Evolutionary conservation across 257 asterid species (phyloP).

Genomic region (Nicotiana paniculata): DNA sequence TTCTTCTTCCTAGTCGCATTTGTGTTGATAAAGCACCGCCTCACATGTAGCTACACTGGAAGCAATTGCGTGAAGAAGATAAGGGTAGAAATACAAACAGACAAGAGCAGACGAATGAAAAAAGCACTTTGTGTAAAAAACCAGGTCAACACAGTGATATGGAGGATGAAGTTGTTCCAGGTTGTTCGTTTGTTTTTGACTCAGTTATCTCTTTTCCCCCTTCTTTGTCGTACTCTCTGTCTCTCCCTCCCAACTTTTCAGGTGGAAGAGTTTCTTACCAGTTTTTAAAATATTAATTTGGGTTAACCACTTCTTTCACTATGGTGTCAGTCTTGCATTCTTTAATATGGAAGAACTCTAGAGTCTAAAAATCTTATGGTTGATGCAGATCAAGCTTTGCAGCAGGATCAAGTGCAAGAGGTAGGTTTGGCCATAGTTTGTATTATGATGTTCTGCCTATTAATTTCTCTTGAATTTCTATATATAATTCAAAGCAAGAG

Average conservation of each 20-base stretch:
- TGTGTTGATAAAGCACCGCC: not conserved
- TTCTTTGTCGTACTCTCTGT: not conserved
- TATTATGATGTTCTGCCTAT: not conserved
- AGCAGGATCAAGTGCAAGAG: conserved; percentile 11
- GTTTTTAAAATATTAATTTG: not conserved
- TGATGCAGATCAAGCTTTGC: conserved; percentile 13
- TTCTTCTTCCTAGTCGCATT: not conserved
- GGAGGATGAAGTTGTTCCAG: conserved; percentile 8
- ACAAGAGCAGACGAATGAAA: not conserved
- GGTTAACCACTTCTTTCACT: not conserved
- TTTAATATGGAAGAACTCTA: not conserved
- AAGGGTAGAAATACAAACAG: not conserved
- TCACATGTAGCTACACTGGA: conserved; percentile 10
- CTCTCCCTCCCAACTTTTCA: not conserved
- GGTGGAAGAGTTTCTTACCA: not conserved
- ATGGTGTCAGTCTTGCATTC: not conserved
- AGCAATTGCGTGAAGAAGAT: not conserved
- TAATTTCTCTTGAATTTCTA: not conserved
- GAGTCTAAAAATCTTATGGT: not conserved
- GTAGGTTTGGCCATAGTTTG: not conserved
- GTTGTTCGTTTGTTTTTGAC: not conserved
- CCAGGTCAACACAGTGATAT: not conserved
- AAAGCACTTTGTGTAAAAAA: not conserved
- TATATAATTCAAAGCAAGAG: not conserved
- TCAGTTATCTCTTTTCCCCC: not conserved